Percentiles rank a stretch among this genome's conserved stretches.
These are phyloP conservation scores for Suhomyces emberorum DNA, from an alignment of 805 yeast genomes.

Conservation along the genomic window DNA sequence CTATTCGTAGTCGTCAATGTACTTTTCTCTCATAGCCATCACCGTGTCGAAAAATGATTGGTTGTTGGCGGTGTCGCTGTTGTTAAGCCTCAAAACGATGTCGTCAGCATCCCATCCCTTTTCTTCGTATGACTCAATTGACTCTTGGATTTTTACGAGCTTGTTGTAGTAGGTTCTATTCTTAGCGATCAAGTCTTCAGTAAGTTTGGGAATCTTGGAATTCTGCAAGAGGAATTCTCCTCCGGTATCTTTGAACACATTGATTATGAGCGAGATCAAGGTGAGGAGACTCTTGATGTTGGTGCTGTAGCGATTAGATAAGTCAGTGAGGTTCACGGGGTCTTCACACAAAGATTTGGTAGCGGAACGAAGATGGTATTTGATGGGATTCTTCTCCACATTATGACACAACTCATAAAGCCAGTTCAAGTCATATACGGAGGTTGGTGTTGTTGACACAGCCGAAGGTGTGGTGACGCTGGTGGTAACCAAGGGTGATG, in stretches of 20 bases:
- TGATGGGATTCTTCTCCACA: slow-evolving; percentile 46
- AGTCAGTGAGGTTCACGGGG: slow-evolving; percentile 35
- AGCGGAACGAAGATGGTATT: slow-evolving; percentile 44
- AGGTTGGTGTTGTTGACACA: background rate
- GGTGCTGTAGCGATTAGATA: slow-evolving; percentile 18
- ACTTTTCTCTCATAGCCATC: slow-evolving; percentile 22
- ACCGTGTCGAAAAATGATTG: slow-evolving; percentile 24
- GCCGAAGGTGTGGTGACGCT: too few species aligned
- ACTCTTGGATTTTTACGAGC: slow-evolving; percentile 18
- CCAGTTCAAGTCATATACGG: slow-evolving; percentile 26
- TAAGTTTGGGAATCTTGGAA: slow-evolving; percentile 36
- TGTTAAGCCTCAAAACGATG: slow-evolving; percentile 30
- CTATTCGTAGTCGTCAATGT: slow-evolving; percentile 23
- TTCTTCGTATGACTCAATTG: slow-evolving; percentile 29
- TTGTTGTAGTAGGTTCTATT: slow-evolving; percentile 19
- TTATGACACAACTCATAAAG: slow-evolving; percentile 40
- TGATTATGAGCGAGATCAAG: slow-evolving; percentile 27
- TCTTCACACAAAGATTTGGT: slow-evolving; percentile 30
- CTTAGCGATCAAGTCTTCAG: slow-evolving; percentile 19
- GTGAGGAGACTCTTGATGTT: slow-evolving; percentile 21
- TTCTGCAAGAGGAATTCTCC: slow-evolving; percentile 34
- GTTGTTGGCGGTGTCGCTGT: slow-evolving; percentile 7
- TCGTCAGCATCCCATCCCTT: slow-evolving; percentile 41
- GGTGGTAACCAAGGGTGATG: background rate
- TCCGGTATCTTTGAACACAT: slow-evolving; percentile 27